Base-by-base conservation (phyloP, 768 basidiomycete species). In the Tricholoma sp. region DNA sequence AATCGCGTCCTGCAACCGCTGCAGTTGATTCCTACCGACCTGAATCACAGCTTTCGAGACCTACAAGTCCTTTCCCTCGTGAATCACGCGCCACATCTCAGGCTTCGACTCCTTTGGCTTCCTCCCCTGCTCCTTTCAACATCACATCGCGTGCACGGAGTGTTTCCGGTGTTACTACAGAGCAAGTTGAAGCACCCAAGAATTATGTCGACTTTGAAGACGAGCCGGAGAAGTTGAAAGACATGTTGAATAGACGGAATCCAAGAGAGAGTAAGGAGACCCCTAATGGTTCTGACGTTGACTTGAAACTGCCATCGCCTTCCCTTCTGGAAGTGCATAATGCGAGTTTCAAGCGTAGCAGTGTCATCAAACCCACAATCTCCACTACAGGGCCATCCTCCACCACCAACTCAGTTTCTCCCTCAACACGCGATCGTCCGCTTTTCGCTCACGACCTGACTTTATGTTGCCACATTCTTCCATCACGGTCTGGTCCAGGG, bases 161-260 rank as follows among this genome's bases (percentile, higher is more conserved):
- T 5, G 86, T 89, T 1, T 87, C 89, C n/a, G 85, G 83, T 10
- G 72, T 93, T 4, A 88, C 83, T 7, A 74, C 74, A 8, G 86
- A 89, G 58, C 80, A 81, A 58, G 88, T 82, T 0, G 87, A 91
- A 67, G 91, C 90, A 0, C 83, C 88, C 0, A 89, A 82, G 71
- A 89, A 84, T 61, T 85, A 81, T 64, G 85, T 91, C 1, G 91
- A 93, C 65, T 90, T 84, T 56, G 91, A 92, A 2, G 88, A 91
- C 45, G 91, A 93, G 65, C 77, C 85, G 1, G 86, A 85, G 55
- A 85, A 83, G 61, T 75, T 93, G 59, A 90, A 88, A 66, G 86
- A 84, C 34, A 76, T 93, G 65, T 69, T 93, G 31, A 86, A 84
- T 63, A 83, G 81, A 9, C 79, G 68, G 56, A 71, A 72, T 32